A percentile compares a stretch with the other conserved stretches of the same genome.
phyloP scores from a whole-genome alignment of 2,329 filamentous ascomycete species.

The Aspergillus versicolor region DNA sequence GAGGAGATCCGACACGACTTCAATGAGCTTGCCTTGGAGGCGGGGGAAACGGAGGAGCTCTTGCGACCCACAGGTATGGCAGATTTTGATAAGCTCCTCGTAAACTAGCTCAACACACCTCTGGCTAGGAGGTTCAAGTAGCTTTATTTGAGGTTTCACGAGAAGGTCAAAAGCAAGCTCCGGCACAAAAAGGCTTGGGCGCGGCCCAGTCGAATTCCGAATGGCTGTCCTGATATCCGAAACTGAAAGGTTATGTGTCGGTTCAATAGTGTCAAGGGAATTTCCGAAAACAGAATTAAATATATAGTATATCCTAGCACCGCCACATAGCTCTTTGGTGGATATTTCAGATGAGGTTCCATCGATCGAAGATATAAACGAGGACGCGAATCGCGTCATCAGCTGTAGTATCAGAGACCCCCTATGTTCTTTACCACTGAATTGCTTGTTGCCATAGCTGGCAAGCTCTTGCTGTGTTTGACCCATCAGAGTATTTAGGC shows the following conservation, averaged over 20 bases:
- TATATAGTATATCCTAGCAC: constrained; percentile 96
- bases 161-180: constrained; percentile 97
- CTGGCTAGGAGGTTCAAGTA: constrained; percentile 91
- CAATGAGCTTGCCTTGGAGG: constrained; percentile 93
- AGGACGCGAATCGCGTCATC: constrained; percentile 97
- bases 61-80: constrained; percentile 94
- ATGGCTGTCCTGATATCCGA: constrained; percentile 96
- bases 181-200: constrained; percentile 93
- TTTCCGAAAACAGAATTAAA: constrained; percentile 99
- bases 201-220: constrained; percentile 92
- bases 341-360: constrained; percentile 98
- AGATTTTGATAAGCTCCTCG: constrained; percentile 98
- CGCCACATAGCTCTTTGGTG: constrained; percentile 94
- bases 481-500: constrained; percentile 98
- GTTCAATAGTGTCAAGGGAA: constrained; percentile 92
- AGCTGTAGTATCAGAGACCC: constrained; percentile 92
- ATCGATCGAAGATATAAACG: constrained; percentile 97
- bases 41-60: constrained; percentile 90
- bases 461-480: constrained; percentile 98
- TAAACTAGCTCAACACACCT: constrained; percentile 97
- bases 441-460: constrained; percentile 96
- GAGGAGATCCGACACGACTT: constrained; percentile 93
- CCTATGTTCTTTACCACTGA: constrained; percentile 93
- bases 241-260: constrained; percentile 90
- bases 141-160: constrained; percentile 97